Evolutionary conservation across 2,329 filamentous ascomycete species (phyloP), one percentile per base, ranked within the genome.

Genomic region (Aspergillus ibericus): DNA sequence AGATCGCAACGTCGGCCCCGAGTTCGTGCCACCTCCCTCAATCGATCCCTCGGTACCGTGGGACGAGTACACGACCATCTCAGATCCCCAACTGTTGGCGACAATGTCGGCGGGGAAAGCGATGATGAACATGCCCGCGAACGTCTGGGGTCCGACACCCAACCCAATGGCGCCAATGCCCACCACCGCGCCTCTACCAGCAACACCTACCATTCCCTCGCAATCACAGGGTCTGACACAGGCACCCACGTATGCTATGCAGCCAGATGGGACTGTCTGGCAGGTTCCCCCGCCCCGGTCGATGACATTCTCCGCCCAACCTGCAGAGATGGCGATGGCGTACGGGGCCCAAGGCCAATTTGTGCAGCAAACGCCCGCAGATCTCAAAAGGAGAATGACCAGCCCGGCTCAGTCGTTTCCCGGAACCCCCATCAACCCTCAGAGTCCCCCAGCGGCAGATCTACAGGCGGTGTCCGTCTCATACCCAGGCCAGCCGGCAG

Each of bases 61-160:
- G 75, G 73, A 77, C 44, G 71, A 75, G 53, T 74, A 70, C 49
- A 69, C 74, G 22, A 72, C 72, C 16, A 71, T 76, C 47, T 68
- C 69, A 18, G 74, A 75, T 49, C 70, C 71, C 5, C 73, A 76
- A 40, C 61, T 74, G 57, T 55, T 76, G 32, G 67, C 71, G n/a
- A 66, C 64, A 2, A 73, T 75, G 68, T 61, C 64, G 35, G 64
- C 68, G 8, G 63, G 59, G 20, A 75, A 74, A 58, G 47, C 60
- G 5, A 74, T 77, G 71, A 68, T 73, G 63, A 72, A 72, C 50
- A 65, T 74, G 56, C 56, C 68, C 2, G 63, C 72, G 3, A 66
- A 68, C 29, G 66, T 72, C 44, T 76, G 72, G 73, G 71, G 59
- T 48, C 63, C 68, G 22, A 61, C 64, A 5, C 66, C 61, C 5